These are phyloP conservation scores for Coelastrella sp. DNA, from an alignment of 139 green algal species.

Conservation along the genomic window DNA sequence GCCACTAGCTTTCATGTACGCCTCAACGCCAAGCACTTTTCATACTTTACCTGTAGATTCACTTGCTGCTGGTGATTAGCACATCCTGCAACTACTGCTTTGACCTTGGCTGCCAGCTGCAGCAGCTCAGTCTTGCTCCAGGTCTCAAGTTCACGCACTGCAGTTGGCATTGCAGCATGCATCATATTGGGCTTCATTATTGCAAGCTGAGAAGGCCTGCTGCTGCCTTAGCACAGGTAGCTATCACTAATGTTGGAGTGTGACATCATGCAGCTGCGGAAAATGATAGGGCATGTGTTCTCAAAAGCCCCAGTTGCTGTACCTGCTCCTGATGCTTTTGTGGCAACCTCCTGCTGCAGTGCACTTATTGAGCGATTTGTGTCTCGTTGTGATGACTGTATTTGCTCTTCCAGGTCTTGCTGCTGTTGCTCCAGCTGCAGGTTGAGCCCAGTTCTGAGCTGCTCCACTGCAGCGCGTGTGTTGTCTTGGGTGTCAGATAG, in stretches of 20 bases:
- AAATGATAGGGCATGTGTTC: too few relatives aligned
- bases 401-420: neutral
- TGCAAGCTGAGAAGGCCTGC: too few relatives aligned
- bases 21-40: too few relatives aligned
- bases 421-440: conserved; percentile 16
- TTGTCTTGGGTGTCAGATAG: neutral
- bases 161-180: neutral
- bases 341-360: neutral
- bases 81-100: conserved; percentile 21
- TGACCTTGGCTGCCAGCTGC: neutral
- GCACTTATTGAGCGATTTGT: neutral
- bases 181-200: neutral
- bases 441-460: neutral
- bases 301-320: neutral
- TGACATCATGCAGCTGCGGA: too few relatives aligned
- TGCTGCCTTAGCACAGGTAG: too few relatives aligned
- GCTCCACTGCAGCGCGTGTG: conserved; percentile 4
- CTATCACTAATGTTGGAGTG: too few relatives aligned
- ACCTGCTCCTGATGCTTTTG: conserved; percentile 30
- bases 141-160: neutral
- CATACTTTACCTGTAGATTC: conserved; percentile 28
- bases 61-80: conserved; percentile 36
- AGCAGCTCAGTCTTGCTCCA: conserved; percentile 33
- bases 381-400: conserved; percentile 17
- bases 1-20: too few relatives aligned